A percentile compares a stretch with the other conserved stretches of the same genome.
Evolutionary conservation across 1,284 basidiomycete genomes (phyloP).

Genomic region (Amylostereum chailletii): DNA sequence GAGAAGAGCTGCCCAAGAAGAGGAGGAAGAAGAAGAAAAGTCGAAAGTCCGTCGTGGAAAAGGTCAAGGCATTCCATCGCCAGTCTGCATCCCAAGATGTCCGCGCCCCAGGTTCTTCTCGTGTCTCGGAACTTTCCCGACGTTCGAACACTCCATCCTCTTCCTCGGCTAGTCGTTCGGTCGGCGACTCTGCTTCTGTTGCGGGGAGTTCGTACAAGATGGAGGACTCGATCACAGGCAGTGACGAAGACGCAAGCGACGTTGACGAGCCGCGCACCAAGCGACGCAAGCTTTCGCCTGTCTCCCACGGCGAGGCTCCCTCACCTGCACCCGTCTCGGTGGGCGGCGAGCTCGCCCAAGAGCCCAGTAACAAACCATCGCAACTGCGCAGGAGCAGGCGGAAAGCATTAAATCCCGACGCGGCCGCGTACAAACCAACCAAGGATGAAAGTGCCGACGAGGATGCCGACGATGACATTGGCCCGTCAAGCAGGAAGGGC

Average conservation of each 20-base stretch:
- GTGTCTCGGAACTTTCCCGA: constrained; percentile 9
- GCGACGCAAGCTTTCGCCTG: constrained; percentile 2
- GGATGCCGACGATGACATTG: constrained; percentile 15
- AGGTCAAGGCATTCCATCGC: constrained; percentile 26
- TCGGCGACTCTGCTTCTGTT: constrained; percentile 15
- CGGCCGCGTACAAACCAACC: constrained; percentile 31
- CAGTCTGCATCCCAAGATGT: constrained; percentile 16
- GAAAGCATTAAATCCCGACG: constrained; percentile 22
- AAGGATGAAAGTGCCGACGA: constrained; percentile 18
- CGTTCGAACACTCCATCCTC: constrained; percentile 8
- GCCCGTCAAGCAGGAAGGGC: constrained; percentile 18
- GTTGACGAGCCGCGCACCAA: constrained; percentile 14
- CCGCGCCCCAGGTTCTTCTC: constrained; percentile 10
- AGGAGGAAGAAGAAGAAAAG: constrained; percentile 7
- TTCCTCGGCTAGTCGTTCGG: constrained; percentile 7
- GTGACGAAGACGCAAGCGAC: constrained; percentile 12
- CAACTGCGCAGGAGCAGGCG: constrained; percentile 19
- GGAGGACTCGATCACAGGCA: constrained; percentile 10
- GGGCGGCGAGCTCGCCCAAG: neutral
- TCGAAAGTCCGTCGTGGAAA: constrained; percentile 6
- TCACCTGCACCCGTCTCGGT: neutral
- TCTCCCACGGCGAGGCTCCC: neutral
- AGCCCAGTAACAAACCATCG: neutral
- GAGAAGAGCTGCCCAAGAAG: constrained; percentile 19
- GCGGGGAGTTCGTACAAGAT: constrained; percentile 8